Base-by-base conservation (phyloP, 176 grass and related monocot genomes). In the Triticum urartu region DNA sequence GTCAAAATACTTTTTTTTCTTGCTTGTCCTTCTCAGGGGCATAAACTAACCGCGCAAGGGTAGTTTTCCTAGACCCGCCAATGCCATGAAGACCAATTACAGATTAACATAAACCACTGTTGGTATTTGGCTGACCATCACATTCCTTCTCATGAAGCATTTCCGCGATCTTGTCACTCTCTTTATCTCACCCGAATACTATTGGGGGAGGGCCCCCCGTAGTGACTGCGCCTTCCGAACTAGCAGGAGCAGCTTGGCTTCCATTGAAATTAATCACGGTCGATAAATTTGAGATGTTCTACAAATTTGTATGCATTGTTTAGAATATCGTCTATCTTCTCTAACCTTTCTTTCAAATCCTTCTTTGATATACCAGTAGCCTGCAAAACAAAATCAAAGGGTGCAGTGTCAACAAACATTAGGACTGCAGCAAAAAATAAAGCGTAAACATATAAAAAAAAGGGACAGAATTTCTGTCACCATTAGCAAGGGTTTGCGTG, bases 51-150 rank as follows among this genome's bases (percentile, higher is more conserved):
- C 11, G 0, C 11, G 42, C 42, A 45, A 45, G 10, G 42, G 42
- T 45, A 45, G 42, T 11, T 45, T 45, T 45, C 42, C 42, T 2
- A 45, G 42, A 45, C 42, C 42, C 42, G 42, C 42, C 42, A 59
- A 81, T 71, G 15, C 85, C 85, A 30, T 82, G 42, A 26, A 91
- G 75, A 4, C 64, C 90, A 20, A 88, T 68, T 17, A 88, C 62
- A 20, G 77, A 91, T 15, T 82, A 81, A 25, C 60, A 62, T 62
- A 62, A 1, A 62, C n/a, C 60, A 62, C 7, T 10, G 6, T 28
- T 75, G 5, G 22, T 0, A 3, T 75, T 17, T 48, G 13, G 11
- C 15, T 50, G 11, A 9, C 2, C 72, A 45, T 5, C 40, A 50
- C 0, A 0, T 48, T 7, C 40, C n/a, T 2, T 24, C 1, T 73